Evolutionary conservation across 2,329 filamentous ascomycete species (phyloP).

Genomic region (Phyllosticta paracitricarpa): DNA sequence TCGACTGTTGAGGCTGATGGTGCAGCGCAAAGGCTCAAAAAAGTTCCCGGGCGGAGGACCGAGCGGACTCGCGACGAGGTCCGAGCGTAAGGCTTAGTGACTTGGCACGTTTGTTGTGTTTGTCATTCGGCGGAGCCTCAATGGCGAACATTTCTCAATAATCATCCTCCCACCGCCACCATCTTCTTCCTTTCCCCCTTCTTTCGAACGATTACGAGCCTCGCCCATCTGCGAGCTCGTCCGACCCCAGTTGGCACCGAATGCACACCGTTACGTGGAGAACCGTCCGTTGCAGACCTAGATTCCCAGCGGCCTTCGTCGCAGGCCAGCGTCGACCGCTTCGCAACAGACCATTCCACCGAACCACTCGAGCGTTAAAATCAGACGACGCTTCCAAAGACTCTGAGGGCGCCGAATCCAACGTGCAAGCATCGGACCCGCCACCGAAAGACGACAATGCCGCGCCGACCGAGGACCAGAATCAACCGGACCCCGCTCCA

Average conservation of each 20-base stretch:
- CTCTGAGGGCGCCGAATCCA: constrained; percentile 11
- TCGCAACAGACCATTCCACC: constrained; percentile 25
- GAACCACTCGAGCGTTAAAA: constrained; percentile 17
- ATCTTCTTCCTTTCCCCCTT: background rate
- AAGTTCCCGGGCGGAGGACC: background rate
- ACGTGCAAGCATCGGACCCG: constrained; percentile 13
- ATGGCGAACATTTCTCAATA: constrained; percentile 8
- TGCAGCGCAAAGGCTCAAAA: background rate
- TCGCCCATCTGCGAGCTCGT: constrained; percentile 9
- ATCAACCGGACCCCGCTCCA: background rate
- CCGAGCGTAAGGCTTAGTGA: background rate
- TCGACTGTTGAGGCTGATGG: background rate
- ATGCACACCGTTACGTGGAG: constrained; percentile 33
- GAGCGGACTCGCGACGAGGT: background rate
- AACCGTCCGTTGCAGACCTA: constrained; percentile 32
- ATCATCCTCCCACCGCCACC: background rate
- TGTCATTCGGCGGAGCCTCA: background rate
- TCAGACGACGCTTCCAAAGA: constrained; percentile 17
- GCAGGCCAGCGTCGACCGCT: constrained; percentile 26
- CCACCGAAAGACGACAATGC: constrained; percentile 15
- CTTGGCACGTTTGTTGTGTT: constrained; percentile 6
- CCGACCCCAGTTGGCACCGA: constrained; percentile 19
- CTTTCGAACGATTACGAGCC: constrained; percentile 14
- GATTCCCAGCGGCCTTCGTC: constrained; percentile 27
- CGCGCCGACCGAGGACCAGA: constrained; percentile 16